Evolutionary conservation across 345 rosid genomes (phyloP).

Genomic region (Citrus cavaleriei): DNA sequence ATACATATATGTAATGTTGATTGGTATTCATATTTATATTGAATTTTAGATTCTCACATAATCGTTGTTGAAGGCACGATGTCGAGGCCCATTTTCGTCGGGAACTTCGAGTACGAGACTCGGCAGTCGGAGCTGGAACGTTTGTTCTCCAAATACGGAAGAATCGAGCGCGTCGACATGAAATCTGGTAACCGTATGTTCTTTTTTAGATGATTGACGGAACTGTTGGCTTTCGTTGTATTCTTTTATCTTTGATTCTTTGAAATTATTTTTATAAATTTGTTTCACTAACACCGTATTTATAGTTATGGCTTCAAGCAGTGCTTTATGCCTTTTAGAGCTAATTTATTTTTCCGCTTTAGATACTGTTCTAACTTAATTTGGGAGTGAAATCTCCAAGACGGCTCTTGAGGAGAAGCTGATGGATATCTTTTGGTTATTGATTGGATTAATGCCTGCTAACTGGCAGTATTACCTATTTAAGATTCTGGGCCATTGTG

Average conservation of each 20-base stretch:
- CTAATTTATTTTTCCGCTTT: neutral
- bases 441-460: neutral
- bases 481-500: neutral
- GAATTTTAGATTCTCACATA: neutral
- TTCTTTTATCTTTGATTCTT: neutral
- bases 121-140: conserved; percentile 81
- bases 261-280: neutral
- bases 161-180: conserved; percentile 82
- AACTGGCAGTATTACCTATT: neutral
- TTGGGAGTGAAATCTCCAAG: neutral
- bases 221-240: neutral
- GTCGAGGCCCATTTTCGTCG: conserved; percentile 70
- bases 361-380: neutral
- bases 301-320: neutral
- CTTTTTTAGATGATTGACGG: neutral
- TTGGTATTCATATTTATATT: neutral
- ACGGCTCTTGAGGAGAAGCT: neutral
- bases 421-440: too few relatives aligned
- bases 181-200: conserved; percentile 61
- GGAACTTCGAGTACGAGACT: conserved; percentile 79
- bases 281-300: neutral
- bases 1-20: neutral
- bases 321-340: neutral
- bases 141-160: conserved; percentile 68
- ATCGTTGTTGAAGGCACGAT: conserved; percentile 1